Evolutionary conservation across 768 basidiomycete species (phyloP).

Genomic region (Porpolomopsis calyptriformis): DNA sequence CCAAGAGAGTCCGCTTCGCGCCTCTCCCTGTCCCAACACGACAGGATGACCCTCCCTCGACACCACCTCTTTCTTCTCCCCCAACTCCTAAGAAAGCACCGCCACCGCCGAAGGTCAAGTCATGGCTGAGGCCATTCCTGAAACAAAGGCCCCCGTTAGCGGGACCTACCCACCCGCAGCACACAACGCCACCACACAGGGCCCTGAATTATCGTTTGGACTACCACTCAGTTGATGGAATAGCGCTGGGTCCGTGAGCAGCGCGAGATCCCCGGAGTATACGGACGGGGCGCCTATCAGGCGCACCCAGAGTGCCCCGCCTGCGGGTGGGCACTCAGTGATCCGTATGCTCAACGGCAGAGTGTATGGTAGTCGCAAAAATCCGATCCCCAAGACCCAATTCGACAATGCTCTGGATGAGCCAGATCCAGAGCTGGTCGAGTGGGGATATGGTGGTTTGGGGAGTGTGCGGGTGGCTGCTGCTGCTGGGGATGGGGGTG

Average conservation of each 20-base stretch:
- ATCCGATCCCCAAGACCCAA: slow-evolving; percentile 36
- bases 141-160: slow-evolving; percentile 14
- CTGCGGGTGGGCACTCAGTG: too few relatives aligned
- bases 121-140: slow-evolving; percentile 11
- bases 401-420: slow-evolving; percentile 56
- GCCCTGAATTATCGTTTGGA: slow-evolving; percentile 7
- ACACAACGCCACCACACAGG: neutral
- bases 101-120: slow-evolving; percentile 7
- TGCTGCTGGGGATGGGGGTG: slow-evolving; percentile 21
- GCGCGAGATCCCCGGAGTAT: slow-evolving; percentile 6
- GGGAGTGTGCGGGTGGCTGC: slow-evolving; percentile 43
- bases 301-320: slow-evolving; percentile 23
- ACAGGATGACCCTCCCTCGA: neutral
- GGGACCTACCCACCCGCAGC: slow-evolving; percentile 3
- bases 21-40: neutral
- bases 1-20: neutral
- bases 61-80: neutral
- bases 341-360: slow-evolving; percentile 77
- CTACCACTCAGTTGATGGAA: neutral
- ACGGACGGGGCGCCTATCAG: slow-evolving; percentile 18
- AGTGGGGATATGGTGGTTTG: slow-evolving; percentile 89
- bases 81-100: neutral
- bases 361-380: slow-evolving; percentile 50
- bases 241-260: neutral
- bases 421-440: slow-evolving; percentile 71